A percentile compares a stretch with the other conserved stretches of the same genome.
Evolutionary conservation across 768 basidiomycete genomes (phyloP).

Genomic region (Serendipita indica): DNA sequence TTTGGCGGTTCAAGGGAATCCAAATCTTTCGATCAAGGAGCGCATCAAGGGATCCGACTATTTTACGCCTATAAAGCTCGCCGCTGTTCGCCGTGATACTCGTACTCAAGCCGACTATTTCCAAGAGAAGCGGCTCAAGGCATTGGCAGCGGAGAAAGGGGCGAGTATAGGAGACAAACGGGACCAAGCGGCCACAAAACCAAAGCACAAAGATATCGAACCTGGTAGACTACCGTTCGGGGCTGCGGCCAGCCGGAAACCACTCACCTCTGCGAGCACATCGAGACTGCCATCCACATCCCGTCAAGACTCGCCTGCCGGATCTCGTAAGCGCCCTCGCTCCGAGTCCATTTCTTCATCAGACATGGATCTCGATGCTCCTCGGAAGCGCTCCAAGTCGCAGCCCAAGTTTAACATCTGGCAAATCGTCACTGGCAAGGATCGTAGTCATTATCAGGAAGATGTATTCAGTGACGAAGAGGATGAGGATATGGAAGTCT

Average conservation of each 20-base stretch:
- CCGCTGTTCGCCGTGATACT: not conserved
- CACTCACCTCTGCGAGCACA: not conserved
- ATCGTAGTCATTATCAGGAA: constrained; percentile 11
- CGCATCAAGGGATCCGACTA: not conserved
- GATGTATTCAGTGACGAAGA: constrained; percentile 14
- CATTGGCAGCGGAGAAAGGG: not conserved
- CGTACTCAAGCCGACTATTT: constrained; percentile 7
- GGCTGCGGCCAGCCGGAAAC: not conserved
- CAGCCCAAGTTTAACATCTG: not conserved
- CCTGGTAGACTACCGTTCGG: not conserved
- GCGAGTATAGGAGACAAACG: not conserved
- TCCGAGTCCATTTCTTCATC: not conserved
- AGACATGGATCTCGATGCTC: not conserved
- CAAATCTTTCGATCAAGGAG: constrained; percentile 2
- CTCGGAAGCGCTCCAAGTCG: not conserved
- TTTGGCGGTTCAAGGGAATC: not conserved
- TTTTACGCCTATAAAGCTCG: not conserved
- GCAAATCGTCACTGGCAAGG: constrained; percentile 8
- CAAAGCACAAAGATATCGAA: not conserved
- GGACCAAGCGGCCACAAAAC: not conserved
- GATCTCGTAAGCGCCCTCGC: constrained; percentile 4
- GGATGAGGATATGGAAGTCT: constrained; percentile 15
- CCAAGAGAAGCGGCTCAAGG: constrained; percentile 3
- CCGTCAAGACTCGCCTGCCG: constrained; percentile 5
- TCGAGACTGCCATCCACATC: not conserved